Evolutionary conservation across 2,329 filamentous ascomycete species (phyloP), one percentile per base, ranked within the genome.

Genomic region (Colletotrichum eleusines): DNA sequence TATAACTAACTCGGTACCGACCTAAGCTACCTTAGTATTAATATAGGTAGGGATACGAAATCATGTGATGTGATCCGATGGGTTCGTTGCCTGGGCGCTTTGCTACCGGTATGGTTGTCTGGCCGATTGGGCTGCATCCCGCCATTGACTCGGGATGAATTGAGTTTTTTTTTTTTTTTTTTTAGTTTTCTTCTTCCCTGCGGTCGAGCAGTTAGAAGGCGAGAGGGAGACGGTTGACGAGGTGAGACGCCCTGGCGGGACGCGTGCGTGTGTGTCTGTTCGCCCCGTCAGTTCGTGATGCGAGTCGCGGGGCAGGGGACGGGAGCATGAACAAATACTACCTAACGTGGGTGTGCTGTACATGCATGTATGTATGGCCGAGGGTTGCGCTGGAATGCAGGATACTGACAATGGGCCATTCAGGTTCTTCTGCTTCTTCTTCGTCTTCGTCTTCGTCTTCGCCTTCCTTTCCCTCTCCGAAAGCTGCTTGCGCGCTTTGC

Each of bases 161-260:
- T 61, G 58, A 61, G 58, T 61, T 61, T 50, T 50, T 26, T n/a
- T 20, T 9, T 26, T n/a, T 20, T 9, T n/a, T n/a, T n/a, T n/a
- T n/a, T n/a, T n/a, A n/a, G n/a, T n/a, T n/a, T n/a, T n/a, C n/a
- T n/a, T n/a, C 4, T 44, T 3, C 18, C n/a, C 58, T 38, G 44
- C 20, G 58, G 51, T 33, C 50, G 28, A 33, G 28, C 18, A 28
- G n/a, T n/a, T n/a, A n/a, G n/a, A n/a, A n/a, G n/a, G n/a, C n/a
- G n/a, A n/a, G n/a, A 33, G 31, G 20, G 26, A 46, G 26, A n/a
- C 26, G 5, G 44, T 60, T 60, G 57, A 42, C 57, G 40, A 61
- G 58, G 42, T 50, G 58, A 61, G 44, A 50, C 58, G 58, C 44
- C 58, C 23, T 8, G 58, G 23, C 44, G 42, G 26, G 18, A 16